phyloP scores from a whole-genome alignment of 169 alveolate genomes.

The Miamiensis avidus region DNA sequence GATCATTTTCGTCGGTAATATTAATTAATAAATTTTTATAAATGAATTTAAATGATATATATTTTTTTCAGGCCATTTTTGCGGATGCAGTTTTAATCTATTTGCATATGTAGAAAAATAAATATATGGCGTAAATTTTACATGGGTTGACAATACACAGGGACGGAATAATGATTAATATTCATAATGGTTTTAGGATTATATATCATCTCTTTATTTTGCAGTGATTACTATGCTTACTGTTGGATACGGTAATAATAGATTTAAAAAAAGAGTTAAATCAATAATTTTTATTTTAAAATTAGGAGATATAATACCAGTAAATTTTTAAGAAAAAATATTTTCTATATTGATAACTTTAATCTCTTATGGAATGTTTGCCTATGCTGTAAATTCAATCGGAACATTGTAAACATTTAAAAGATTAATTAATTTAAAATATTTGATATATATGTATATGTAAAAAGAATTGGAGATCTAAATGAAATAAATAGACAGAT shows the following conservation, averaged over 20 bases:
- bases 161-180: no score
- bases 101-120: neutral
- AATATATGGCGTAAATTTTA: neutral
- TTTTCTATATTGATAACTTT: neutral
- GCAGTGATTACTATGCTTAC: neutral
- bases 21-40: no score
- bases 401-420: no score
- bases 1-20: no score
- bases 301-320: neutral
- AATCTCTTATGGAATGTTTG: neutral
- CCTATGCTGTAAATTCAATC: neutral
- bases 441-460: no score
- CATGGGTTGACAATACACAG: neutral
- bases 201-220: neutral
- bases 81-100: neutral
- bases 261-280: no score
- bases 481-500: neutral
- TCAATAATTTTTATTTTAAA: no score
- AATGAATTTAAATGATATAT: no score
- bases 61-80: neutral
- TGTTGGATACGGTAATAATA: neutral
- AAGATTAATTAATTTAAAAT: no score
- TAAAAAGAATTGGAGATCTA: no score
- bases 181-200: neutral
- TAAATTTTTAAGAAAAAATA: neutral